A percentile compares a stretch with the other conserved stretches of the same genome.
phyloP scores from a whole-genome alignment of 306 rosid genomes.

The Fragaria nilgerrensis region DNA sequence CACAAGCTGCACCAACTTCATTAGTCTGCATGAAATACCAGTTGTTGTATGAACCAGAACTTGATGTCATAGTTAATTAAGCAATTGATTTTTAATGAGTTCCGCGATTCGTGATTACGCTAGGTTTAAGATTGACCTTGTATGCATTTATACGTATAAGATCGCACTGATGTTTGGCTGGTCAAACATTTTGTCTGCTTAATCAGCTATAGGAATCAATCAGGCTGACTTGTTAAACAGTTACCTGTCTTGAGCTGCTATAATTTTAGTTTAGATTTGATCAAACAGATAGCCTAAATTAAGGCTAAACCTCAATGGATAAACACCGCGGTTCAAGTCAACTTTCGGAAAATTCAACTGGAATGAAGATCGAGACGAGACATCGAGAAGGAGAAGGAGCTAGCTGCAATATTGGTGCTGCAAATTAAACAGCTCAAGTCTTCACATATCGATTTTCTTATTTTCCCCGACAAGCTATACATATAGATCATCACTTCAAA shows the following conservation, averaged over 20 bases:
- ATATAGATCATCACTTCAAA: neutral
- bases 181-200: neutral
- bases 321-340: neutral
- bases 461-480: neutral
- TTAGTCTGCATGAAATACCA: neutral
- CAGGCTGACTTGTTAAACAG: constrained; percentile 4
- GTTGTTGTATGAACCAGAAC: neutral
- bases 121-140: neutral
- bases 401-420: neutral
- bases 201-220: neutral
- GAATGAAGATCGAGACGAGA: neutral
- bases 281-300: neutral
- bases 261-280: neutral
- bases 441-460: neutral
- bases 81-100: neutral
- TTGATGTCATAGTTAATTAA: neutral
- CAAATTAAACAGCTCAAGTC: neutral
- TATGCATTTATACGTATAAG: neutral
- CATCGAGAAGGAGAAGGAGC: neutral
- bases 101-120: neutral
- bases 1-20: constrained; percentile 2
- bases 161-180: neutral
- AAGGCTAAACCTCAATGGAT: neutral
- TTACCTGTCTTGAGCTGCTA: neutral
- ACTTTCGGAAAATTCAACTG: neutral